phyloP scores from a whole-genome alignment of 176 grass and related monocot species.

The Thinopyrum elongatum region DNA sequence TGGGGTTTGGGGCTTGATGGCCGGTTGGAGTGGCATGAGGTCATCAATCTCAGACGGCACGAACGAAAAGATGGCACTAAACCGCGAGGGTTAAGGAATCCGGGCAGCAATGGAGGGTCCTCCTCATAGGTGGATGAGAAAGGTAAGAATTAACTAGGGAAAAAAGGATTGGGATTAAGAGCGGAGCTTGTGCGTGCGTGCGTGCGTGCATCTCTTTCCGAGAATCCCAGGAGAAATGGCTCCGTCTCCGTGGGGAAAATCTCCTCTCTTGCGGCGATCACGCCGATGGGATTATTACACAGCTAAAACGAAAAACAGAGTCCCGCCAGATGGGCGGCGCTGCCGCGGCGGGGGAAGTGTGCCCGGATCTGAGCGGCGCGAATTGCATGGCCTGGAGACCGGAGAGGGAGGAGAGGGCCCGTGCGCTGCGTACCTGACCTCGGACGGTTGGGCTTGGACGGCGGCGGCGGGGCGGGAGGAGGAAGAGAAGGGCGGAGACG shows the following conservation, averaged over 20 bases:
- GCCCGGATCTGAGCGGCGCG: slow-evolving; percentile 32
- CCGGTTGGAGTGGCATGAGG: slow-evolving; percentile 2
- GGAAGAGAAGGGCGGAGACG: background rate
- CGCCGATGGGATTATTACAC: background rate
- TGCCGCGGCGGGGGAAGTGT: background rate
- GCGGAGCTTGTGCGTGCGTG: background rate
- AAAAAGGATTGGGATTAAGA: no score
- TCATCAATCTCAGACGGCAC: slow-evolving; percentile 38
- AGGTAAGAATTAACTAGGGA: background rate
- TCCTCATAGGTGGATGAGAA: background rate
- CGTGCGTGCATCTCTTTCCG: background rate
- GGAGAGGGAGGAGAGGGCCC: background rate
- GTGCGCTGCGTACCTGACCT: slow-evolving; percentile 11
- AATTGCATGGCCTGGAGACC: background rate
- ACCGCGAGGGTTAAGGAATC: slow-evolving; percentile 10
- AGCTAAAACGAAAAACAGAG: background rate
- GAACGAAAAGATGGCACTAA: background rate
- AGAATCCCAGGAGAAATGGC: background rate
- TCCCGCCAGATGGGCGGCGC: background rate
- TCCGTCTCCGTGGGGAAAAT: background rate
- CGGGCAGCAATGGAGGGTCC: background rate
- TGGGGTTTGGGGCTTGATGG: background rate
- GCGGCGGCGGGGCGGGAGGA: background rate
- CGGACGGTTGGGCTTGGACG: background rate
- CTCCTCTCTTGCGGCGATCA: background rate